Evolutionary conservation across 2,329 filamentous ascomycete genomes (phyloP).

Genomic region (Xylaria sp.): DNA sequence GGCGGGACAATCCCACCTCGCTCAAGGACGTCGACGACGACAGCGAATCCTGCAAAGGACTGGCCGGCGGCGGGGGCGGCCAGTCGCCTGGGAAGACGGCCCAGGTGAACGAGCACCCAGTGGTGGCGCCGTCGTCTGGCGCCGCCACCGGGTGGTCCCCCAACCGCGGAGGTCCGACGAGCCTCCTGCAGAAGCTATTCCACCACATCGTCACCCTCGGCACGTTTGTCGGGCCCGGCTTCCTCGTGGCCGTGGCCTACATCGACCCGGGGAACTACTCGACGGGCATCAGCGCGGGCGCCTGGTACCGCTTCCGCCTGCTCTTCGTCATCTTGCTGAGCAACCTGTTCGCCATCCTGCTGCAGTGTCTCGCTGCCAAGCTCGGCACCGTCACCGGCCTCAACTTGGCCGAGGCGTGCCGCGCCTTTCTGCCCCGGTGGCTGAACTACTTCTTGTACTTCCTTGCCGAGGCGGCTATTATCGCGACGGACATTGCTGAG

Average conservation of each 20-base stretch:
- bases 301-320: slow-evolving; percentile 70
- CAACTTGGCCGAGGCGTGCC: slow-evolving; percentile 73
- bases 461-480: slow-evolving; percentile 73
- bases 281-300: slow-evolving; percentile 75
- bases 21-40: slow-evolving; percentile 35
- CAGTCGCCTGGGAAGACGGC: slow-evolving; percentile 39
- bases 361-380: slow-evolving; percentile 75
- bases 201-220: slow-evolving; percentile 58
- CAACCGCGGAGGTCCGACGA: slow-evolving; percentile 29
- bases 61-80: slow-evolving; percentile 40
- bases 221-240: slow-evolving; percentile 73
- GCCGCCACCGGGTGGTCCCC: slow-evolving; percentile 9
- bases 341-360: slow-evolving; percentile 76
- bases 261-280: slow-evolving; percentile 75
- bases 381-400: slow-evolving; percentile 75
- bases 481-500: slow-evolving; percentile 77
- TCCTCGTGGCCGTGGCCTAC: slow-evolving; percentile 70
- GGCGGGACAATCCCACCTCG: slow-evolving; percentile 31
- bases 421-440: slow-evolving; percentile 72
- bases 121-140: slow-evolving; percentile 11
- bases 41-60: slow-evolving; percentile 29
- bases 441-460: slow-evolving; percentile 69
- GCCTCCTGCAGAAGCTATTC: slow-evolving; percentile 37
- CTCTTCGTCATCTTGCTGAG: slow-evolving; percentile 75
- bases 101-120: slow-evolving; percentile 33